A percentile compares a stretch with the other conserved stretches of the same genome.
Evolutionary conservation across 78 protist genomes (phyloP).

Genomic region (Speleostelium caveatum): DNA sequence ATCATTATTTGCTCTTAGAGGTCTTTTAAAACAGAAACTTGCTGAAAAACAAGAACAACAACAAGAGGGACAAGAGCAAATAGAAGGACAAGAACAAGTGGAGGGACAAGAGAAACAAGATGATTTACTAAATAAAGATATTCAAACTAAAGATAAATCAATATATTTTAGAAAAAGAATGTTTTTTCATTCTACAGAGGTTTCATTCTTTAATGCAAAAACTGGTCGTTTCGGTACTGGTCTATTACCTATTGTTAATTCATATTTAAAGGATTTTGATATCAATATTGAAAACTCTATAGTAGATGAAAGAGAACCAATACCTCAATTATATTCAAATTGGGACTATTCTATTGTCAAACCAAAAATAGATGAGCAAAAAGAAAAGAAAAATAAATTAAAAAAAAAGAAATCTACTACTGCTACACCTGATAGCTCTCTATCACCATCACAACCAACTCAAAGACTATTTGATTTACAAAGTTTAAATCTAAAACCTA

Average conservation of each 20-base stretch:
- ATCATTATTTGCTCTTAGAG: background rate
- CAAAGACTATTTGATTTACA: slow-evolving; percentile 41
- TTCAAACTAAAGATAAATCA: no score
- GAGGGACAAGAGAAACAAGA: no score
- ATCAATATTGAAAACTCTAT: background rate
- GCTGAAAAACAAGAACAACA: background rate
- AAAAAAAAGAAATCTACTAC: background rate
- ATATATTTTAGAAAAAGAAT: background rate
- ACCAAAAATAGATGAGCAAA: background rate
- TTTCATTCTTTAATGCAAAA: slow-evolving; percentile 38
- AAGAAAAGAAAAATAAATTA: no score
- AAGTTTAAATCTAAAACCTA: slow-evolving; percentile 8
- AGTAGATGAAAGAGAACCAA: slow-evolving; percentile 37
- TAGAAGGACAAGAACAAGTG: no score
- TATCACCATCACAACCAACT: background rate
- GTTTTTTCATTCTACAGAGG: background rate
- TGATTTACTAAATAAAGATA: no score
- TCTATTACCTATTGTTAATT: slow-evolving; percentile 37
- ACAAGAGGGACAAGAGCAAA: background rate
- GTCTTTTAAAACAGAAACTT: background rate
- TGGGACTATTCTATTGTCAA: slow-evolving; percentile 28
- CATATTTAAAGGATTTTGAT: background rate
- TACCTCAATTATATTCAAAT: slow-evolving; percentile 35
- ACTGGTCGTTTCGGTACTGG: slow-evolving; percentile 70
- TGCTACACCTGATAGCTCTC: background rate